These are phyloP conservation scores for Pseudopediastrum boryanum DNA, from an alignment of 139 green algal genomes.

Conservation along the genomic window DNA sequence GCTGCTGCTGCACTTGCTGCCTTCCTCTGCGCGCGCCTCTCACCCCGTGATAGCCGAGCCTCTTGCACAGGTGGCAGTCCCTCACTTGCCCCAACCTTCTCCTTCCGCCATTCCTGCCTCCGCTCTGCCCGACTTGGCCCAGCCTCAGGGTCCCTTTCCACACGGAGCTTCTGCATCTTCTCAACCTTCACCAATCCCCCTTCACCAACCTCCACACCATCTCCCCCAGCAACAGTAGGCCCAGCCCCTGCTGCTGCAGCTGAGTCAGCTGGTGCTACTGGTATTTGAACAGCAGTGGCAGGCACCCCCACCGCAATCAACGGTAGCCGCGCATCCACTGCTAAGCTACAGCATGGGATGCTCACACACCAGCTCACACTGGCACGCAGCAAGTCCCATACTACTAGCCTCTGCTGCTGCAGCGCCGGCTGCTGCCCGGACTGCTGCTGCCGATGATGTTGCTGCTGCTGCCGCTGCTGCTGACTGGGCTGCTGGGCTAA, in stretches of 20 bases:
- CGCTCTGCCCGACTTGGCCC: too few relatives aligned
- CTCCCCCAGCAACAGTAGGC: too few relatives aligned
- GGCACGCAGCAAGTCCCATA: slow-evolving; percentile 67
- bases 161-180: too few relatives aligned
- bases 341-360: slow-evolving; percentile 31
- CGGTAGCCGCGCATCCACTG: slow-evolving; percentile 39
- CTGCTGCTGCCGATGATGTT: background rate
- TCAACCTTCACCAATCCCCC: too few relatives aligned
- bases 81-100: too few relatives aligned
- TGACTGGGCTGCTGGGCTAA: background rate
- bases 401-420: slow-evolving; percentile 37
- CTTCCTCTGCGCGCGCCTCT: too few relatives aligned
- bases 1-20: too few relatives aligned
- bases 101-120: too few relatives aligned
- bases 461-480: background rate
- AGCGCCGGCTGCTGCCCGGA: background rate
- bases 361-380: slow-evolving; percentile 52
- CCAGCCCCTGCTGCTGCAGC: slow-evolving; percentile 21
- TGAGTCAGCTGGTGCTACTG: background rate
- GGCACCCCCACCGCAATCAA: slow-evolving; percentile 55
- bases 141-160: too few relatives aligned
- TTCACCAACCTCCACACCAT: too few relatives aligned
- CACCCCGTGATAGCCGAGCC: too few relatives aligned
- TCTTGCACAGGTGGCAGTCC: too few relatives aligned
- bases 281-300: background rate